Percentiles rank a stretch among this genome's conserved stretches.
Conservation (phyloP, 495 filamentous ascomycete genomes). For the Penicillium desertorum region DNA sequence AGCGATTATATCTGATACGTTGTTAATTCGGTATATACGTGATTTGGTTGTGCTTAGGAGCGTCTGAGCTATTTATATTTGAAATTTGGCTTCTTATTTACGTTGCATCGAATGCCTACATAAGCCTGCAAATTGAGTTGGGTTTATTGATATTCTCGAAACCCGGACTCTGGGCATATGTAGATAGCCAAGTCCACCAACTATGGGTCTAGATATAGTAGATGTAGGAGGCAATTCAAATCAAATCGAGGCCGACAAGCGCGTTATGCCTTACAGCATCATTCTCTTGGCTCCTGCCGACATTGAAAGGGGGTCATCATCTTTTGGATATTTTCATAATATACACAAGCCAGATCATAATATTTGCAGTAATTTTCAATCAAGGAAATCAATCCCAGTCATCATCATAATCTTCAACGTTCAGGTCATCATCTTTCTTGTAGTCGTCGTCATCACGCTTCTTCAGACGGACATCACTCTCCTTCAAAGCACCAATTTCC, state of each 20-base stretch:
- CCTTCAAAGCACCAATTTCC: constrained; percentile 72
- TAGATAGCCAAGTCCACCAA: neutral
- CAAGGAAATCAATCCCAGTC: constrained; percentile 68
- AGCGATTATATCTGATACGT: neutral
- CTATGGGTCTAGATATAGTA: neutral
- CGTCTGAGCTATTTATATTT: neutral
- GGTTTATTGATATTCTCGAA: neutral
- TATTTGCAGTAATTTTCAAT: constrained; percentile 10
- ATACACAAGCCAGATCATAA: constrained; percentile 23
- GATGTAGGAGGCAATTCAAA: neutral
- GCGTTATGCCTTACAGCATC: neutral
- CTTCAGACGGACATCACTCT: constrained; percentile 74
- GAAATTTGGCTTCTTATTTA: neutral
- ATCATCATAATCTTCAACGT: constrained; percentile 63
- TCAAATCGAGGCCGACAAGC: neutral
- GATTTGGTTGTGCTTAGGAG: neutral
- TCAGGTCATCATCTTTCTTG: constrained; percentile 47
- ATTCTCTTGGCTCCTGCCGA: neutral
- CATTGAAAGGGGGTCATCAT: neutral
- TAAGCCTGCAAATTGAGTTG: neutral
- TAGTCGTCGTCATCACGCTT: constrained; percentile 57
- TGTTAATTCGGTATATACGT: constrained; percentile 1
- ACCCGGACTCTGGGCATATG: neutral
- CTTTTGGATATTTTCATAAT: constrained; percentile 20
- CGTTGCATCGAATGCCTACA: neutral